Conservation (phyloP, 1,139 yeast species). For the Meyerozyma smithsonii region DNA sequence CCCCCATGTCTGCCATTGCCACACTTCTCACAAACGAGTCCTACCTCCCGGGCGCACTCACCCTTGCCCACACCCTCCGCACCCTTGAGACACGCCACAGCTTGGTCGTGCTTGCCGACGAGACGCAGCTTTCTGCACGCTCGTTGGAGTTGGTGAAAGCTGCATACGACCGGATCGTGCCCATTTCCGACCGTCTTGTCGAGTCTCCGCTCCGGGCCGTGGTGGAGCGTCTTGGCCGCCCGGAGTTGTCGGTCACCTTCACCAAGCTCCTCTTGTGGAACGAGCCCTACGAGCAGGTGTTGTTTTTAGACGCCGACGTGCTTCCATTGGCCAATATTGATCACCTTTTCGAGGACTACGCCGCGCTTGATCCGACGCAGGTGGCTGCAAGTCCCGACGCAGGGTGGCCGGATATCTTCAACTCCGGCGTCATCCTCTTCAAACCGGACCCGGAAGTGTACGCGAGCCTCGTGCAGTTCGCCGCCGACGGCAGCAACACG, state of each 20-base stretch:
- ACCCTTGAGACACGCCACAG: slow-evolving; percentile 16
- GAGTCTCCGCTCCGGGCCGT: slow-evolving; percentile 21
- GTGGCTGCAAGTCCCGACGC: slow-evolving; percentile 29
- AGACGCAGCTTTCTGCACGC: slow-evolving; percentile 13
- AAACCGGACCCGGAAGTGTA: slow-evolving; percentile 19
- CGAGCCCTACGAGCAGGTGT: slow-evolving; percentile 19
- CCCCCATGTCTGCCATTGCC: slow-evolving; percentile 17
- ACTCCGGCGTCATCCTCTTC: slow-evolving; percentile 28
- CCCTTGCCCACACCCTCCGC: slow-evolving; percentile 21
- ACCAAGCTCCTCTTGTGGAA: slow-evolving; percentile 27
- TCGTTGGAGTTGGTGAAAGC: slow-evolving; percentile 15
- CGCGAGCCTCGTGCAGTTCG: slow-evolving; percentile 15
- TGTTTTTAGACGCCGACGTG: slow-evolving; percentile 29
- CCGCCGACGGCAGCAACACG: slow-evolving; percentile 12
- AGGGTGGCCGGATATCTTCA: slow-evolving; percentile 37
- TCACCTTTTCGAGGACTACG: slow-evolving; percentile 18
- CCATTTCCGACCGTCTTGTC: slow-evolving; percentile 18
- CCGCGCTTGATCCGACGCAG: slow-evolving; percentile 10
- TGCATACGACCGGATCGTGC: slow-evolving; percentile 23
- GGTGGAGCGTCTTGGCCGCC: slow-evolving; percentile 19
- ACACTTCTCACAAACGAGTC: slow-evolving; percentile 27
- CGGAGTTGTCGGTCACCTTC: slow-evolving; percentile 25
- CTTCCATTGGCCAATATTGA: slow-evolving; percentile 24
- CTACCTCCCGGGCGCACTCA: slow-evolving; percentile 29
- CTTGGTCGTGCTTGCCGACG: slow-evolving; percentile 21